A percentile compares a stretch with the other conserved stretches of the same genome.
Conservation (phyloP, 371 early-diverging fungal genomes). For the Mortierella sp. region DNA sequence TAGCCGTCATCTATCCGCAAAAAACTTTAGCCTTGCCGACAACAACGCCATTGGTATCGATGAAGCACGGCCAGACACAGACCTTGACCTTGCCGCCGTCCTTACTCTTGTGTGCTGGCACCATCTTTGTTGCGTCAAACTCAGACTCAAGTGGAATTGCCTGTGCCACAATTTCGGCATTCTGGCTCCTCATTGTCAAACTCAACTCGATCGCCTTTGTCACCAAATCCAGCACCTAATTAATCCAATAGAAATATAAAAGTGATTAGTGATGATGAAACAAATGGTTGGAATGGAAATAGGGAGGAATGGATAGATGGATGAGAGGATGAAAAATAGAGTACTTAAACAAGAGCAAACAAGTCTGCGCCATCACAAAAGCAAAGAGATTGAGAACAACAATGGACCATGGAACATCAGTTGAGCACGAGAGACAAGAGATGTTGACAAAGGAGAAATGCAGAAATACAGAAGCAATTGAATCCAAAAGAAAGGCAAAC, state of each 20-base stretch:
- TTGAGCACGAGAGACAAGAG: no score
- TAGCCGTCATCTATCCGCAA: conserved; percentile 29
- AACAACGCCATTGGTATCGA: conserved; percentile 54
- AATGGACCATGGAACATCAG: no score
- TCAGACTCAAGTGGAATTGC: conserved; percentile 32
- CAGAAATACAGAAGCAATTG: neutral
- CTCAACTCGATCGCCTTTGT: conserved; percentile 54
- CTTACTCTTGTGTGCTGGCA: conserved; percentile 58
- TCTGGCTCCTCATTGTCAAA: conserved; percentile 57
- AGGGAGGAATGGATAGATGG: no score
- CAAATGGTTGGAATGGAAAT: no score
- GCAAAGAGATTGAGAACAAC: neutral
- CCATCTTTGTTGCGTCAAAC: conserved; percentile 49
- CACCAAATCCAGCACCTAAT: conserved; percentile 52
- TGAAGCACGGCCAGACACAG: conserved; percentile 57
- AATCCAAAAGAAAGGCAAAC: no score
- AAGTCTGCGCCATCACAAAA: neutral
- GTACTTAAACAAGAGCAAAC: neutral
- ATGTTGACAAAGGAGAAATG: neutral
- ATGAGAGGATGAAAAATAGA: neutral
- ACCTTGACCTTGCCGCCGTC: conserved; percentile 58
- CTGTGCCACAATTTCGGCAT: conserved; percentile 43
- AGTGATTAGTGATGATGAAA: neutral
- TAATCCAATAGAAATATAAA: neutral
- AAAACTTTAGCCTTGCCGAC: conserved; percentile 58